Conservation (phyloP, 805 yeast genomes). For the Vanderwaltozyma polyspora region DNA sequence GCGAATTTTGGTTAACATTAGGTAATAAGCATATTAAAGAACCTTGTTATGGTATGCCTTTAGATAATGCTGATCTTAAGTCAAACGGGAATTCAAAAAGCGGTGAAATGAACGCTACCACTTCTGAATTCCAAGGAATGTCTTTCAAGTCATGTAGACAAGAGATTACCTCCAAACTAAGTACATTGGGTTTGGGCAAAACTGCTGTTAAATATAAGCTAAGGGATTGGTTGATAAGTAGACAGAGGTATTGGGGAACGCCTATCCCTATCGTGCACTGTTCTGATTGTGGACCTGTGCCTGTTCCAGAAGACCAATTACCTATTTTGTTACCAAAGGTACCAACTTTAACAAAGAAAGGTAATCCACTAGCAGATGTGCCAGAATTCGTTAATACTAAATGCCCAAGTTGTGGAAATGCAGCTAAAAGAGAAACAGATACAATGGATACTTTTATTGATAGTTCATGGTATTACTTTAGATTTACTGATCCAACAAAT, state of each 20-base stretch:
- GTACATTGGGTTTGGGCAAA: slow-evolving; percentile 32
- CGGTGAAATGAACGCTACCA: slow-evolving; percentile 39
- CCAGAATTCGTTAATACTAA: slow-evolving; percentile 57
- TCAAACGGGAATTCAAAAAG: slow-evolving; percentile 16
- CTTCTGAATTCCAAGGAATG: slow-evolving; percentile 43
- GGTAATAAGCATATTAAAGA: slow-evolving; percentile 34
- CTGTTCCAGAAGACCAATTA: slow-evolving; percentile 79
- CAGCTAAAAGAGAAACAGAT: slow-evolving; percentile 84
- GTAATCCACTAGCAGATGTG: slow-evolving; percentile 58
- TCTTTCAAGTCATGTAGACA: slow-evolving; percentile 39
- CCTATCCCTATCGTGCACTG: slow-evolving; percentile 95
- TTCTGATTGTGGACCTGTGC: slow-evolving; percentile 72
- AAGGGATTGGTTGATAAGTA: slow-evolving; percentile 88
- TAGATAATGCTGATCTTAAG: slow-evolving; percentile 5
- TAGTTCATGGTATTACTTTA: slow-evolving; percentile 90
- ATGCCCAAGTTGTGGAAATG: slow-evolving; percentile 71
- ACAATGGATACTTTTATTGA: slow-evolving; percentile 99
- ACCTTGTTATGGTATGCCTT: slow-evolving; percentile 37
- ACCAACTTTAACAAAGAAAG: slow-evolving; percentile 37
- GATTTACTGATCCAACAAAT: slow-evolving; percentile 72
- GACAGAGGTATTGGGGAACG: slow-evolving; percentile 98
- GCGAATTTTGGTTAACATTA: slow-evolving; percentile 64
- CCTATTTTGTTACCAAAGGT: slow-evolving; percentile 73
- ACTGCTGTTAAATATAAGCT: slow-evolving; percentile 46
- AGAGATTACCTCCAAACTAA: slow-evolving; percentile 35